Evolutionary conservation across 768 basidiomycete species (phyloP).

Genomic region (Pseudohyphozyma bogoriensis): DNA sequence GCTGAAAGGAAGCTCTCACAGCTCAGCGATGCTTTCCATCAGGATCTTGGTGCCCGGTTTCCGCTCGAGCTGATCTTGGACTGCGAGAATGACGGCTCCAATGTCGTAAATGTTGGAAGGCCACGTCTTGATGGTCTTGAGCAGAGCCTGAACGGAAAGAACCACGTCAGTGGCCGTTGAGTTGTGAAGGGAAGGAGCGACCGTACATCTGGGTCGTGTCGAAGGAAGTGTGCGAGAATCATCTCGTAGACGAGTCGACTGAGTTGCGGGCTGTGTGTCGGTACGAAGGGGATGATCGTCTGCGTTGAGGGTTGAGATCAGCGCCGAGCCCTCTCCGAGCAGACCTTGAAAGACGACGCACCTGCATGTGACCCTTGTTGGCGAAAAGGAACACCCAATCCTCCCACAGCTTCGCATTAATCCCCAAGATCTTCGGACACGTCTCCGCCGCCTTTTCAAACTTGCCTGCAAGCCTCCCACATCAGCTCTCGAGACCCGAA

Average conservation of each 20-base stretch:
- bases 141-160: slow-evolving; percentile 49
- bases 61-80: slow-evolving; percentile 65
- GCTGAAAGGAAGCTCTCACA: slow-evolving; percentile 51
- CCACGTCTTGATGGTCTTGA: slow-evolving; percentile 75
- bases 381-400: slow-evolving; percentile 88
- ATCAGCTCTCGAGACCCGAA: too few relatives aligned
- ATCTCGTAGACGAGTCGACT: slow-evolving; percentile 85
- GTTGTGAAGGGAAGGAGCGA: background rate
- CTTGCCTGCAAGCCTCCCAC: slow-evolving; percentile 47
- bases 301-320: slow-evolving; percentile 34
- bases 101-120: slow-evolving; percentile 84
- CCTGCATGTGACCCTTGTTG: slow-evolving; percentile 66
- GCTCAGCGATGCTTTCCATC: slow-evolving; percentile 90
- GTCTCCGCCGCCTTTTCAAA: slow-evolving; percentile 71
- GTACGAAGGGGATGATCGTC: slow-evolving; percentile 82
- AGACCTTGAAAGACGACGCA: slow-evolving; percentile 33
- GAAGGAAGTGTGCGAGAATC: slow-evolving; percentile 77
- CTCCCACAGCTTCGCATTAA: slow-evolving; percentile 78
- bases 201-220: slow-evolving; percentile 60
- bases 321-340: background rate
- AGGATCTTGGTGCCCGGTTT: slow-evolving; percentile 51
- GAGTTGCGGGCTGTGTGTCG: slow-evolving; percentile 68
- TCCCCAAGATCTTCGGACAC: slow-evolving; percentile 73
- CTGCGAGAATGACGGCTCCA: slow-evolving; percentile 73
- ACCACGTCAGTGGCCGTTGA: background rate